A percentile compares a stretch with the other conserved stretches of the same genome.
Conservation (phyloP, 352 stramenopile genomes). For the Pythium brachiatum region DNA sequence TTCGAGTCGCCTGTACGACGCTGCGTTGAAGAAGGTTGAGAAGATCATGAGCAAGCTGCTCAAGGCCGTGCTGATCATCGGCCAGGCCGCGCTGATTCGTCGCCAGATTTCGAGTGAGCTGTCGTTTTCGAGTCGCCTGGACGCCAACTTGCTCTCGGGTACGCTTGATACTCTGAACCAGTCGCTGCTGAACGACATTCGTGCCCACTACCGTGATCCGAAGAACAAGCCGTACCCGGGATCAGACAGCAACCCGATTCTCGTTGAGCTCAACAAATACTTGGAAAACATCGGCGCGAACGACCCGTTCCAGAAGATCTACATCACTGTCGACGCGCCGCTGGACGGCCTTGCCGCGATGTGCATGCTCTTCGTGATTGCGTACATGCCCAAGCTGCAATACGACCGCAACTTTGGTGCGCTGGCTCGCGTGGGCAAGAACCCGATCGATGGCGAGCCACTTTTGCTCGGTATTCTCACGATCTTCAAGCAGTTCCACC, state of each 20-base stretch:
- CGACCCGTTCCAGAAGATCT: slow-evolving; percentile 94
- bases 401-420: slow-evolving; percentile 91
- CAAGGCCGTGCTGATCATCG: slow-evolving; percentile 91
- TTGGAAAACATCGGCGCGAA: slow-evolving; percentile 90
- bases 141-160: slow-evolving; percentile 90
- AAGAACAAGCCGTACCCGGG: slow-evolving; percentile 81
- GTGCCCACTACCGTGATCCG: slow-evolving; percentile 79
- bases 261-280: slow-evolving; percentile 91
- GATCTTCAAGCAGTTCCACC: slow-evolving; percentile 95
- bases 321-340: slow-evolving; percentile 90
- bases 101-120: slow-evolving; percentile 91
- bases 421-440: slow-evolving; percentile 86
- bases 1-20: slow-evolving; percentile 83
- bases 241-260: slow-evolving; percentile 74
- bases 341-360: slow-evolving; percentile 89
- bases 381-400: slow-evolving; percentile 92
- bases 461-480: slow-evolving; percentile 90
- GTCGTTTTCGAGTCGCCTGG: slow-evolving; percentile 85
- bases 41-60: slow-evolving; percentile 93
- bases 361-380: slow-evolving; percentile 91
- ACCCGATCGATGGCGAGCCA: slow-evolving; percentile 91
- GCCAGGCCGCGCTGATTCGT: slow-evolving; percentile 92
- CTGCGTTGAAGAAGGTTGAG: slow-evolving; percentile 91
- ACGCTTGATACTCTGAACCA: slow-evolving; percentile 90
- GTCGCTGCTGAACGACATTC: slow-evolving; percentile 87